These are phyloP conservation scores for Tetradesmus lagerheimii DNA, from an alignment of 139 green algal species.

Conservation along the genomic window DNA sequence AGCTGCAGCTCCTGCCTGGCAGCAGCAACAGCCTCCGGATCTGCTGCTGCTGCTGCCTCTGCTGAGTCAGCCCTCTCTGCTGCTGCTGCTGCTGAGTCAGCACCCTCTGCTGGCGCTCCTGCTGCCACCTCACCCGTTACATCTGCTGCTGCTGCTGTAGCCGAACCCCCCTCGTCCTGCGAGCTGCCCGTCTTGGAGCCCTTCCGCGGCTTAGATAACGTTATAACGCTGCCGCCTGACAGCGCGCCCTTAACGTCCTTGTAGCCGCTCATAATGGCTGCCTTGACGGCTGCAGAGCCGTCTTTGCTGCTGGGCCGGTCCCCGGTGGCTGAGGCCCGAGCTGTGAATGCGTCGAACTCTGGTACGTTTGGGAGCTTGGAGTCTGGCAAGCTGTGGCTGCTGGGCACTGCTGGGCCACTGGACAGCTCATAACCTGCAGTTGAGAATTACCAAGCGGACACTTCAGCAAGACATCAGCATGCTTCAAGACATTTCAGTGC, in stretches of 20 bases:
- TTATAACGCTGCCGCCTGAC: neutral
- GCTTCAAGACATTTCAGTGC: too few relatives aligned
- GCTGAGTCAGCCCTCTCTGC: neutral
- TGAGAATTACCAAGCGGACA: neutral
- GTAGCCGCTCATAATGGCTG: neutral
- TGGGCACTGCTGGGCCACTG: slow-evolving; percentile 1
- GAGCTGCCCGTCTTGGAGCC: neutral
- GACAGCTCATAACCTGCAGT: slow-evolving; percentile 23
- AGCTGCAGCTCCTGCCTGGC: slow-evolving; percentile 20
- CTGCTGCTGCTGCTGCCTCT: neutral
- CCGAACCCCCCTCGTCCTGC: neutral
- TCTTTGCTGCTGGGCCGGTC: neutral
- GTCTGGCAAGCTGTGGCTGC: slow-evolving; percentile 47
- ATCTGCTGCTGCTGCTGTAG: neutral
- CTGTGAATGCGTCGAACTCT: slow-evolving; percentile 20
- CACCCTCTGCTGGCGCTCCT: neutral
- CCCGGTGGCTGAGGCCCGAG: neutral
- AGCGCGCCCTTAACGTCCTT: neutral
- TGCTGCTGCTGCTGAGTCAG: neutral
- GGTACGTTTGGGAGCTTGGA: slow-evolving; percentile 31
- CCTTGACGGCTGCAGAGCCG: neutral
- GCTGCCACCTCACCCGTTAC: neutral
- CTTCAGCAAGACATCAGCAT: too few relatives aligned
- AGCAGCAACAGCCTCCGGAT: neutral
- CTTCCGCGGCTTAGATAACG: neutral